These are phyloP conservation scores for Aegilops longissima DNA, from an alignment of 176 grass and related monocot species.

Conservation along the genomic window DNA sequence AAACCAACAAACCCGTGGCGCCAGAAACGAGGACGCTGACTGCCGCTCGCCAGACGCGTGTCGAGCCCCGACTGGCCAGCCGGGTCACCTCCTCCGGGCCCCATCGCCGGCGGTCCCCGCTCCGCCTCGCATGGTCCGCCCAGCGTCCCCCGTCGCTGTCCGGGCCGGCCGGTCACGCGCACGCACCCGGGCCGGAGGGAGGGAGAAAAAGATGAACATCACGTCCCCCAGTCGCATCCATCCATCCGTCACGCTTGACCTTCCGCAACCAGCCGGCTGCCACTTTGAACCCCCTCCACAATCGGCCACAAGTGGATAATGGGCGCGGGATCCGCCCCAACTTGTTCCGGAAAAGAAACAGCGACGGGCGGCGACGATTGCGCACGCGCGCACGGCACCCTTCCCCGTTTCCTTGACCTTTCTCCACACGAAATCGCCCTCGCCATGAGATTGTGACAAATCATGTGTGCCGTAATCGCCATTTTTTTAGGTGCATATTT, in stretches of 20 bases:
- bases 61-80: neutral
- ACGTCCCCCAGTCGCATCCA: neutral
- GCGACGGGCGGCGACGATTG: neutral
- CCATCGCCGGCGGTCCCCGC: neutral
- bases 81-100: neutral
- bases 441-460: too few species aligned
- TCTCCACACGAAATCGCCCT: too few species aligned
- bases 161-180: neutral
- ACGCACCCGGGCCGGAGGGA: neutral
- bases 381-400: neutral
- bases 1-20: neutral
- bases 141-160: neutral
- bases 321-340: neutral
- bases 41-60: neutral
- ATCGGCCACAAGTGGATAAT: neutral
- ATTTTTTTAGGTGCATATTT: too few species aligned
- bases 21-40: neutral
- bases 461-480: too few species aligned
- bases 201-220: neutral
- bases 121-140: neutral
- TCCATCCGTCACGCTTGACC: neutral
- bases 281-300: neutral
- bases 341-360: neutral
- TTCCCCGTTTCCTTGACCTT: too few species aligned
- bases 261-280: neutral